Evolutionary conservation across 805 yeast species (phyloP).

Genomic region (Starmerella gropengiesseri): DNA sequence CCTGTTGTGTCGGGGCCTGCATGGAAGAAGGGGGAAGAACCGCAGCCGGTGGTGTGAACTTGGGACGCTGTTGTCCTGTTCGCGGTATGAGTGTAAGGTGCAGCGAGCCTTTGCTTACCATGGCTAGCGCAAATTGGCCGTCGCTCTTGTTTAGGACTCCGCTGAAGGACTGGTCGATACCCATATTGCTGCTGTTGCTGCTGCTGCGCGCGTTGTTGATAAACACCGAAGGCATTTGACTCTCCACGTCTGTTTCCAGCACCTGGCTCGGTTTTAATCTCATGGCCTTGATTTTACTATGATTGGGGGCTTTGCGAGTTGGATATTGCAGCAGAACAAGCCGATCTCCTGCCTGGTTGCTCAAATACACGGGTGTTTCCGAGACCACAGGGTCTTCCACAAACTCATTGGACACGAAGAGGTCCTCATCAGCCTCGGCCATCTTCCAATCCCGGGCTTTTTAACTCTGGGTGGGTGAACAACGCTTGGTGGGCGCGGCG

Average conservation of each 20-base stretch:
- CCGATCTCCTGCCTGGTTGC: slow-evolving; percentile 25
- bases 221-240: slow-evolving; percentile 49
- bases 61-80: slow-evolving; percentile 70
- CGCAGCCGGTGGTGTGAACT: slow-evolving; percentile 49
- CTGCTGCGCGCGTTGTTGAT: slow-evolving; percentile 39
- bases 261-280: slow-evolving; percentile 54
- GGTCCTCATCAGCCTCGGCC: slow-evolving; percentile 31
- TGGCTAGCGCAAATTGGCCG: slow-evolving; percentile 32
- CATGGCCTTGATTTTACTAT: slow-evolving; percentile 23
- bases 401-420: slow-evolving; percentile 18
- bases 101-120: slow-evolving; percentile 33
- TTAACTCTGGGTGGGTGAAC: not conserved
- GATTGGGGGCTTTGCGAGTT: slow-evolving; percentile 32
- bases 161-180: slow-evolving; percentile 44
- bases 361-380: slow-evolving; percentile 48
- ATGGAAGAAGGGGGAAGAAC: slow-evolving; percentile 19
- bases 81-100: slow-evolving; percentile 55
- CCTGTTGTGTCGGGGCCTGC: slow-evolving; percentile 5
- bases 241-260: slow-evolving; percentile 66
- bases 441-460: slow-evolving; percentile 25
- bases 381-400: slow-evolving; percentile 49
- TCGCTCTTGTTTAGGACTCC: slow-evolving; percentile 46
- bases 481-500: too few species aligned
- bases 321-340: slow-evolving; percentile 50
- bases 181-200: not conserved